Base-by-base conservation (phyloP, 768 basidiomycete genomes). In the Udeniomyces megalosporus region DNA sequence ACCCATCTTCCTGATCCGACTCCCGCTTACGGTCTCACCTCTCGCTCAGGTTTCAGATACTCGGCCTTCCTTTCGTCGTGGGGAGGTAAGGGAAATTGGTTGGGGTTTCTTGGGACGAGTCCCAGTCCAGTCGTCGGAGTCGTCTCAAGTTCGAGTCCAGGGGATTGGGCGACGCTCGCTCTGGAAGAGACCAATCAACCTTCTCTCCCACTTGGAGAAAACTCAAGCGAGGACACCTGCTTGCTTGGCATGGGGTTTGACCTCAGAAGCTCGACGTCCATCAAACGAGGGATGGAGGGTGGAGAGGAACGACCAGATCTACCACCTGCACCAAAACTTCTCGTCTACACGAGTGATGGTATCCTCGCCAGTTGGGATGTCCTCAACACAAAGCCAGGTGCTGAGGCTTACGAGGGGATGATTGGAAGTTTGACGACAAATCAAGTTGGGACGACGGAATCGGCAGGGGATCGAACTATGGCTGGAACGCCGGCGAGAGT, bases 231-330 rank as follows among this genome's bases (percentile, higher is more conserved):
- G n/a, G 75, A 75, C 60, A 71, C 73, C 6, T 70, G 69, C 15
- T 70, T 70, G 0, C 45, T 77, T 5, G 74, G 71, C 0, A 59
- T 77, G 58, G 74, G 70, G 0, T 62, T 76, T 26, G 76, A 76
- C 61, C 67, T 76, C 34, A 71, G 72, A 1, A 67, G 67, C 12
- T 48, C 62, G 1, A 69, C 62, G 29, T 51, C 67, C 0, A 69
- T 75, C 61, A 68, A 64, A 35, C 67, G 67, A 56, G 71, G 69
- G 1, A 71, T 73, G 50, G 68, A 71, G 6, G 74, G 71, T 17
- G 74, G 74, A 5, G 67, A 69, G 14, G 71, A 74, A 47, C 61
- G 55, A 38, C 66, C 69, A 2, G 73, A 73, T 63, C 49, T 73
- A 4, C 67, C 71, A 11, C 71, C 73, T 4, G 61, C 66, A 34